phyloP scores from a whole-genome alignment of 495 filamentous ascomycete species.

The Beverwykella pulmonaria region DNA sequence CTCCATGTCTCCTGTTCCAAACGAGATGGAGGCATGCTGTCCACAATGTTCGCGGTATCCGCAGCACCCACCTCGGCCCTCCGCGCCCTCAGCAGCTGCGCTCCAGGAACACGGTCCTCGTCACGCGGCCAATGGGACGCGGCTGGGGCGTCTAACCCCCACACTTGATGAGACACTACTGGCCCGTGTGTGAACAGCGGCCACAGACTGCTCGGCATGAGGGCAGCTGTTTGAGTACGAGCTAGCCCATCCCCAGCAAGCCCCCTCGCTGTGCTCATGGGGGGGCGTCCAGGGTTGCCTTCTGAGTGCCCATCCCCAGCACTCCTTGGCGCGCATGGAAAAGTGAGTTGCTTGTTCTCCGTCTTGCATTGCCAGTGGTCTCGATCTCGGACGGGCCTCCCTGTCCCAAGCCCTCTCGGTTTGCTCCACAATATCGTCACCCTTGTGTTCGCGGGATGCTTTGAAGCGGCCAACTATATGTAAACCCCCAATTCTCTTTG shows the following conservation, averaged over 20 bases:
- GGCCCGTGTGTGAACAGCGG: constrained; percentile 6
- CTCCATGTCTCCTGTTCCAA: too few species aligned
- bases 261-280: constrained; percentile 6
- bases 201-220: constrained; percentile 6
- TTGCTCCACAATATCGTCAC: constrained; percentile 37
- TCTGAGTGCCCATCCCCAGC: constrained; percentile 24
- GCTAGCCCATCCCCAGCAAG: constrained; percentile 4
- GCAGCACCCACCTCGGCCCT: not conserved
- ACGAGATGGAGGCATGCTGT: not conserved
- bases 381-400: constrained; percentile 33
- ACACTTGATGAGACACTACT: constrained; percentile 34
- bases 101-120: not conserved
- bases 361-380: constrained; percentile 25
- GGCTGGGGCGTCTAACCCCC: constrained; percentile 33
- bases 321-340: constrained; percentile 33
- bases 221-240: not conserved
- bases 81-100: not conserved
- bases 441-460: constrained; percentile 39
- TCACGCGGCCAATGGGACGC: constrained; percentile 12
- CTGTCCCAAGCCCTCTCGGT: constrained; percentile 30
- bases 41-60: not conserved
- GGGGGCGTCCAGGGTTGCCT: constrained; percentile 6
- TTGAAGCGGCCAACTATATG: constrained; percentile 34
- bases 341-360: constrained; percentile 37
- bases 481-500: constrained; percentile 32